Conservation (phyloP, 129 eudicot species). For the Flaveria linearis region DNA sequence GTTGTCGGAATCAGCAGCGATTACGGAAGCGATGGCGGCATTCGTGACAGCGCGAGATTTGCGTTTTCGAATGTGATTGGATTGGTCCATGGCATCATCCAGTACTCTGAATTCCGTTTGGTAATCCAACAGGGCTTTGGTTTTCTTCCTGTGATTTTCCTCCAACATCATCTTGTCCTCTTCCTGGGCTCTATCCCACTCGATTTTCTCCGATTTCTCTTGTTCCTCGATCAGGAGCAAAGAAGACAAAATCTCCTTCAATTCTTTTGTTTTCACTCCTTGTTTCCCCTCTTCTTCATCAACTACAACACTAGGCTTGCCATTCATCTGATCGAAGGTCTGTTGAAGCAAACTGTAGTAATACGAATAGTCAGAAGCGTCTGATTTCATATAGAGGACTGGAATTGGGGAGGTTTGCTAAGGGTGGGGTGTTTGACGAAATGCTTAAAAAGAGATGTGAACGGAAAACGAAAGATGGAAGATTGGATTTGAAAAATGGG, state of each 20-base stretch:
- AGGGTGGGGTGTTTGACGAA: slow-evolving; percentile 49
- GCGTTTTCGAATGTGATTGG: slow-evolving; percentile 53
- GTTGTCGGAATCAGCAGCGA: slow-evolving; percentile 28
- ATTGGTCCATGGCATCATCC: slow-evolving; percentile 41
- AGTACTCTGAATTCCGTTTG: slow-evolving; percentile 37
- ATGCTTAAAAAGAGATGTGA: slow-evolving; percentile 55
- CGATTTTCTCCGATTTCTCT: slow-evolving; percentile 59
- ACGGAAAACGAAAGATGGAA: slow-evolving; percentile 15
- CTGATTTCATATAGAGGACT: slow-evolving; percentile 38
- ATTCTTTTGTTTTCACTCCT: slow-evolving; percentile 54
- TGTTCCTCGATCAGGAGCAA: slow-evolving; percentile 76
- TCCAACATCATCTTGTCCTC: slow-evolving; percentile 53
- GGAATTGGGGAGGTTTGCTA: not conserved
- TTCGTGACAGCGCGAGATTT: slow-evolving; percentile 46
- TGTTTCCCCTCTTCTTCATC: slow-evolving; percentile 30
- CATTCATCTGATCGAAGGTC: slow-evolving; percentile 52
- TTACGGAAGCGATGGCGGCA: slow-evolving; percentile 36
- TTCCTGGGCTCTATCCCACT: slow-evolving; percentile 37
- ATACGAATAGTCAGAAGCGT: slow-evolving; percentile 38
- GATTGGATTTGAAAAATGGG: slow-evolving; percentile 6
- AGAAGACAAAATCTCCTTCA: slow-evolving; percentile 68
- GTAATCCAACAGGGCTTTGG: slow-evolving; percentile 56
- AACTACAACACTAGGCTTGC: slow-evolving; percentile 21
- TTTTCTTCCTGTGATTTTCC: slow-evolving; percentile 46
- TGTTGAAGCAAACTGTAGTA: slow-evolving; percentile 36